These are phyloP conservation scores for Cicer pinnatifidum DNA, from an alignment of 306 rosid genomes.

Conservation along the genomic window DNA sequence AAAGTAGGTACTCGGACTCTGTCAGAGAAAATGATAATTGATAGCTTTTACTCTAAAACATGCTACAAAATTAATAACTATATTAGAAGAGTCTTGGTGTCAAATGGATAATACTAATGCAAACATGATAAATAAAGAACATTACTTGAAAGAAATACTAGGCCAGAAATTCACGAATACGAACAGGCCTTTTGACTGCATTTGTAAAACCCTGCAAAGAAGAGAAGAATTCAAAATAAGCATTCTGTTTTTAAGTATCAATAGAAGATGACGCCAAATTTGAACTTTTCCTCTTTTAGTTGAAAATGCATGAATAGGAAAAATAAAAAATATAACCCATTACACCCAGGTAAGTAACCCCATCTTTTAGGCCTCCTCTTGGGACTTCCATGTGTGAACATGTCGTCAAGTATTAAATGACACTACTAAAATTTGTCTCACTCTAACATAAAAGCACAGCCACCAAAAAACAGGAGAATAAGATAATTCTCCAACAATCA, in stretches of 20 bases:
- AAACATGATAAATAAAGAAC: slow-evolving; percentile 15
- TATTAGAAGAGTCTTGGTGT: slow-evolving; percentile 8
- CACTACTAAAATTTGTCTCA: not conserved
- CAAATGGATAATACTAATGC: not conserved
- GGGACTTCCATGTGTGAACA: not conserved
- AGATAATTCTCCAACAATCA: not conserved
- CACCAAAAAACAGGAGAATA: slow-evolving; percentile 12
- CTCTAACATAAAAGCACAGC: not conserved
- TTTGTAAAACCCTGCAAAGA: slow-evolving; percentile 82
- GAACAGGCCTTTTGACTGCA: slow-evolving; percentile 91
- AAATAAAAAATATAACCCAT: slow-evolving; percentile 7
- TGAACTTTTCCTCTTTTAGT: not conserved
- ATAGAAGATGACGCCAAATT: not conserved
- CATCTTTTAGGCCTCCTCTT: not conserved
- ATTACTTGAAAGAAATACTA: slow-evolving; percentile 38
- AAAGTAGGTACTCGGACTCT: slow-evolving; percentile 1
- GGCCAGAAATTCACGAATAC: slow-evolving; percentile 76
- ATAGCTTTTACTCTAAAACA: not conserved
- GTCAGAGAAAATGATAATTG: not conserved
- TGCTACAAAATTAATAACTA: slow-evolving; percentile 19
- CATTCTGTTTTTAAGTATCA: slow-evolving; percentile 8
- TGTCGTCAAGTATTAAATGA: slow-evolving; percentile 9
- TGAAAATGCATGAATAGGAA: not conserved
- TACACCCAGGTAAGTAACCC: not conserved
- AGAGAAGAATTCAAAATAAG: slow-evolving; percentile 30